Conservation (phyloP, 495 filamentous ascomycete species). For the Collariella sp. region DNA sequence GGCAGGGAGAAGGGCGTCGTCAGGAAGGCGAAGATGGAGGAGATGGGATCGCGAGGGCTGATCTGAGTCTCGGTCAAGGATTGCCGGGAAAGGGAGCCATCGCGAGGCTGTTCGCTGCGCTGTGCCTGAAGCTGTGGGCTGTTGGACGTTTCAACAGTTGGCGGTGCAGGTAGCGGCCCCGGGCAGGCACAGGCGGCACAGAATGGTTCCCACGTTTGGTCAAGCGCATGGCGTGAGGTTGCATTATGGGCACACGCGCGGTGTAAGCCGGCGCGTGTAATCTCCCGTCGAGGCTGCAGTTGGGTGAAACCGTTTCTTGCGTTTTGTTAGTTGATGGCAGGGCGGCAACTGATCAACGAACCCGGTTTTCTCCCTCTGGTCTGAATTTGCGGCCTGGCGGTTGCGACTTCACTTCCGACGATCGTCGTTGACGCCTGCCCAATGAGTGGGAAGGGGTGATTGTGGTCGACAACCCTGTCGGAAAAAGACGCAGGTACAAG, state of each 20-base stretch:
- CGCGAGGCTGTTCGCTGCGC: background rate
- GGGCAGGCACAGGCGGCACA: slow-evolving; percentile 7
- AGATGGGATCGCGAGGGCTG: too few relatives aligned
- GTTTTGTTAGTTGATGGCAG: background rate
- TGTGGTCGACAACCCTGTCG: slow-evolving; percentile 2
- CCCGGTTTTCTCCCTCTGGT: too few relatives aligned
- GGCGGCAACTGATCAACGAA: background rate
- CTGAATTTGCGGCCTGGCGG: too few relatives aligned
- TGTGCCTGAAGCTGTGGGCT: background rate
- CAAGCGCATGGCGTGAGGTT: background rate
- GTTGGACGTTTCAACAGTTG: background rate
- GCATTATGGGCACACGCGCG: background rate
- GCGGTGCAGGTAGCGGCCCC: background rate
- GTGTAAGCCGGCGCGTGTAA: background rate
- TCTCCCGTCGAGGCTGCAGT: background rate
- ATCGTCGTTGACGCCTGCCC: too few relatives aligned
- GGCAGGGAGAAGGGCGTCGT: background rate
- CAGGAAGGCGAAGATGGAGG: background rate
- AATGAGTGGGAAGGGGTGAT: background rate
- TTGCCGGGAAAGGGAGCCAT: background rate
- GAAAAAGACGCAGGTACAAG: slow-evolving; percentile 10
- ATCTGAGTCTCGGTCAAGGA: background rate
- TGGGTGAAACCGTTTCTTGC: background rate
- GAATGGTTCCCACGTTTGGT: background rate
- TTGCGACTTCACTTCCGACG: too few relatives aligned